phyloP scores from a whole-genome alignment of 352 stramenopile genomes.

The Pythium brachiatum region DNA sequence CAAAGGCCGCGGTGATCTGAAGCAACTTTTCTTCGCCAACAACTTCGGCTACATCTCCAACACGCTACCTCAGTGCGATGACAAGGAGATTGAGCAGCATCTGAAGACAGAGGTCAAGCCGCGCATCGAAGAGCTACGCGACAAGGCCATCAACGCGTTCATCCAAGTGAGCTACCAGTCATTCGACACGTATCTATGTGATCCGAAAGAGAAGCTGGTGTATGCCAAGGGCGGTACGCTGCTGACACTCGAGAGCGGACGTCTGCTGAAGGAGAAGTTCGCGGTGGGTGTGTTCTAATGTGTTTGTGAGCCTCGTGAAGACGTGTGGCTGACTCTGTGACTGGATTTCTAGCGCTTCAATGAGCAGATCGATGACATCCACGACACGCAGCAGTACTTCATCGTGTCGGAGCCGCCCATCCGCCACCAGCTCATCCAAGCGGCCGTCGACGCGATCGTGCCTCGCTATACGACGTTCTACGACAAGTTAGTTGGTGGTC shows the following conservation, averaged over 20 bases:
- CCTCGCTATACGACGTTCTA: slow-evolving; percentile 90
- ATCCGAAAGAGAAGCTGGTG: slow-evolving; percentile 84
- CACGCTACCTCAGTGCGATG: slow-evolving; percentile 60
- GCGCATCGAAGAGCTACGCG: slow-evolving; percentile 77
- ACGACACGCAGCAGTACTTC: slow-evolving; percentile 65
- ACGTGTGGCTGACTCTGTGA: background rate
- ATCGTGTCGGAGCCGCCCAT: slow-evolving; percentile 86
- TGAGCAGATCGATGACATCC: slow-evolving; percentile 61
- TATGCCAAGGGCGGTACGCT: slow-evolving; percentile 82
- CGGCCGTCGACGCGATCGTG: slow-evolving; percentile 82
- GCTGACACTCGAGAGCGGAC: slow-evolving; percentile 88
- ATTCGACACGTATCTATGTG: slow-evolving; percentile 61
- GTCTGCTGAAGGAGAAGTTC: slow-evolving; percentile 92
- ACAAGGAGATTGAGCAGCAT: slow-evolving; percentile 48
- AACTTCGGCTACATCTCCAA: slow-evolving; percentile 91
- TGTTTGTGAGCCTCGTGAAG: too few species aligned
- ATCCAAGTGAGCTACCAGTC: slow-evolving; percentile 71
- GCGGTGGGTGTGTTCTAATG: slow-evolving; percentile 34
- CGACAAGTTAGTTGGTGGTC: slow-evolving; percentile 61
- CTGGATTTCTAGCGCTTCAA: slow-evolving; percentile 62
- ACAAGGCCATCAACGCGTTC: slow-evolving; percentile 83
- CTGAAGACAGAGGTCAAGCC: slow-evolving; percentile 75
- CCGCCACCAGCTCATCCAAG: slow-evolving; percentile 80
- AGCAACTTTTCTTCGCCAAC: slow-evolving; percentile 92
- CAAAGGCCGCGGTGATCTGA: slow-evolving; percentile 57